Evolutionary conservation across 306 rosid genomes (phyloP), one percentile per base, ranked within the genome.

Genomic region (Prunus campanulata): DNA sequence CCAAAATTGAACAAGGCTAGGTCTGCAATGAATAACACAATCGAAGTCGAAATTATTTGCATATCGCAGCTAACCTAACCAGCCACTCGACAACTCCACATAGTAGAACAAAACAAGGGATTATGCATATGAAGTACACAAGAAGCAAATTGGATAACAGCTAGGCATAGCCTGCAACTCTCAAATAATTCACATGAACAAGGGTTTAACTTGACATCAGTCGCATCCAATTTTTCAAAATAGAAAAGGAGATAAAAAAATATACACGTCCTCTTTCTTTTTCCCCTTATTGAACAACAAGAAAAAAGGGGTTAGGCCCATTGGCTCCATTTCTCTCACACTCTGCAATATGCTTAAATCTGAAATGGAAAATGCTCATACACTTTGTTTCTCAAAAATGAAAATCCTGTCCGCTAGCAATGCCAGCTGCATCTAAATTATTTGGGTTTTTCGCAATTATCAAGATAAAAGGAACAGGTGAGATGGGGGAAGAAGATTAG

Each of bases 391-490:
- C 85, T 80, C 81, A 81, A 84, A 89, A 72, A 83, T 82, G 81
- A 85, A 84, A 81, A 78, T 82, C 88, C 82, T 83, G 89, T 84
- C 74, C 56, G 82, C 83, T 79, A 87, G 93, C 96, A 90, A 78
- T 70, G 85, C 96, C 93, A 82, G 80, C 84, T 64, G 81, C 85
- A 60, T 72, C 94, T 90, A 87, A 80, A 85, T 91, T 90, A 90
- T 91, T 88, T 86, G 75, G 66, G 42, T 20, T 86, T 89, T 91
- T 90, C 81, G 86, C 86, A 84, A 81, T 85, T 81, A 84, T 86
- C 81, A 70, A 74, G 74, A 79, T 7, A 66, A 84, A 81, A 78
- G 46, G 75, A 77, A 75, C 74, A 74, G 47, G 59, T 25, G 47
- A 12, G 29, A 74, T 46, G 66, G 25, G 47, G 13, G 29, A 46